phyloP scores from a whole-genome alignment of 1,284 basidiomycete species.

The Pholiota adiposa region DNA sequence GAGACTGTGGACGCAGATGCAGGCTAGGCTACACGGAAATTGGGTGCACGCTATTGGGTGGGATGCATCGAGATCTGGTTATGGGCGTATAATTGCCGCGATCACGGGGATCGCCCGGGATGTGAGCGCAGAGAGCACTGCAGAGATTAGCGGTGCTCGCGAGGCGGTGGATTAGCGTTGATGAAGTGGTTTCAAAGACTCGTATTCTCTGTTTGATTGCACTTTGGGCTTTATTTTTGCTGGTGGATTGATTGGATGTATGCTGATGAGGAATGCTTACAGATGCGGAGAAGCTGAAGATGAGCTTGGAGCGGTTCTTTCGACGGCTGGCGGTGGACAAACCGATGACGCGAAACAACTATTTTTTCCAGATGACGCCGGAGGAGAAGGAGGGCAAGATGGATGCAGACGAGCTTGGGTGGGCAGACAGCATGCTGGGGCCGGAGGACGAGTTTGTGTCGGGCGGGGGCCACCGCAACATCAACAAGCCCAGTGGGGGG shows the following conservation, averaged over 20 bases:
- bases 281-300: constrained; percentile 70
- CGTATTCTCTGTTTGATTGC: not conserved
- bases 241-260: not conserved
- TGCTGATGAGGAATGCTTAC: constrained; percentile 9
- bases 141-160: not conserved
- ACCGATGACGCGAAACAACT: constrained; percentile 77
- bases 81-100: constrained; percentile 13
- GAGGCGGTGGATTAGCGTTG: not conserved
- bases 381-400: constrained; percentile 21
- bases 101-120: constrained; percentile 1
- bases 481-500: constrained; percentile 26
- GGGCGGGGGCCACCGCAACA: constrained; percentile 35
- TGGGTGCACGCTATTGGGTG: not conserved
- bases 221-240: not conserved
- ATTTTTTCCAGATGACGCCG: constrained; percentile 62
- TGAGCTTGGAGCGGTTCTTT: constrained; percentile 74
- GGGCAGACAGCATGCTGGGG: constrained; percentile 69
- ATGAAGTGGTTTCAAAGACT: not conserved
- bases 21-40: not conserved
- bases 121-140: not conserved
- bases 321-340: constrained; percentile 65
- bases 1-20: not conserved
- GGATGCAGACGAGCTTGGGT: constrained; percentile 68
- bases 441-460: constrained; percentile 56
- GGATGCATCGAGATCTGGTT: not conserved